Base-by-base conservation (phyloP, 2,329 filamentous ascomycete species). In the Grosmannia serpens region DNA sequence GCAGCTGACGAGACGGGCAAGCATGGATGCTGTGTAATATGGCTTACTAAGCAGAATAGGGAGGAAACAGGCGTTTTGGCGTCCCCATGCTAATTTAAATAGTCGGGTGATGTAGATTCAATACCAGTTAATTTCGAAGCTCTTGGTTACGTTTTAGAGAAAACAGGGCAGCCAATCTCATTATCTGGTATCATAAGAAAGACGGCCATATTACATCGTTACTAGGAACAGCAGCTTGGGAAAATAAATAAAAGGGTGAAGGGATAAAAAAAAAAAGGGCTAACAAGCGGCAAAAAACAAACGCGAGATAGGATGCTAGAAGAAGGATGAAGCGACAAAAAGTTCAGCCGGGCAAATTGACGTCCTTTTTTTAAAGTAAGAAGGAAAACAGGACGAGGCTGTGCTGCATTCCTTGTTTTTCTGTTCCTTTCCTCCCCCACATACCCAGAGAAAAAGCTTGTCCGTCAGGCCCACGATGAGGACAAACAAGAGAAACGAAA, bases 1-100 rank as follows among this genome's bases (percentile, higher is more conserved):
- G 75, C 90, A 95, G 71, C 77, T 99, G 62, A 90, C 81, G 3
- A 90, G 84, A 31, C 77, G 88, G 66, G 88, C 88, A 29, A 84
- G 80, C 63, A 89, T 91, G 78, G 88, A 91, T 71, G 86, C 87
- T 24, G 81, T 91, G 15, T 89, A 76, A 71, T 22, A 31, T n/a
- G 3, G 17, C 38, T 15, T 11, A 17, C 38, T 20, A 5, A 6
- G 35, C 31, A 33, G 31, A 5, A 5, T 33, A 8, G 44, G 2
- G 26, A 22, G 22, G 17, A 11, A 24, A 56, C 20, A 31, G 54
- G 54, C 7, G 54, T 49, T 56, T 47, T 7, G 41, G 27, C 13
- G 38, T 9, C 8, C n/a, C 8, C 5, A 44, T 20, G 22, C n/a
- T 13, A 27, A n/a, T 41, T 26, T 54, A 10, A 10, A 27, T 29